These are phyloP conservation scores for Chalaropsis ovoidea DNA, from an alignment of 2,329 filamentous ascomycete genomes.

Conservation along the genomic window DNA sequence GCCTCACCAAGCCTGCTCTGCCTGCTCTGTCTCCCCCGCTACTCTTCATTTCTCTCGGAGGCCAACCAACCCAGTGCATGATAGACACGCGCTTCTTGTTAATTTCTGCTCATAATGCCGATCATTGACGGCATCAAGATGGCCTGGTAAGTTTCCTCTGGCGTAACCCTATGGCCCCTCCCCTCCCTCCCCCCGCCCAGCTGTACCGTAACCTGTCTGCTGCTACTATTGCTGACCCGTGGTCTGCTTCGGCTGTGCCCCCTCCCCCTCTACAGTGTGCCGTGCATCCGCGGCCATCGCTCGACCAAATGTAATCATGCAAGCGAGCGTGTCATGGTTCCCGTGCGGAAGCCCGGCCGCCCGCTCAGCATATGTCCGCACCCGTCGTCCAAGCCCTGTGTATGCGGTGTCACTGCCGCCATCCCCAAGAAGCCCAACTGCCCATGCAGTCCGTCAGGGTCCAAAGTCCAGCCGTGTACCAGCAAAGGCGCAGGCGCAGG, in stretches of 20 bases:
- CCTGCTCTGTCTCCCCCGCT: too few relatives aligned
- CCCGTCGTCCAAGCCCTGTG: conserved; percentile 50
- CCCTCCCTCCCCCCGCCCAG: conserved; percentile 19
- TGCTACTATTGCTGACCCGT: conserved; percentile 13
- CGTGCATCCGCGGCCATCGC: conserved; percentile 65
- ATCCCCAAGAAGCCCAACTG: conserved; percentile 51
- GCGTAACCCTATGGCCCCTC: conserved; percentile 18
- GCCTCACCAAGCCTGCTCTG: background rate
- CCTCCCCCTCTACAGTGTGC: conserved; percentile 43
- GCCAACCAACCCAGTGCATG: background rate
- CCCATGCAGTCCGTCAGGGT: conserved; percentile 35
- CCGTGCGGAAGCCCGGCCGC: conserved; percentile 61
- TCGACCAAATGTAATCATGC: conserved; percentile 65
- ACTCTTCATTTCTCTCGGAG: background rate
- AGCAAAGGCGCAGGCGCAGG: background rate
- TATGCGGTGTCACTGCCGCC: conserved; percentile 54
- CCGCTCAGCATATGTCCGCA: conserved; percentile 62
- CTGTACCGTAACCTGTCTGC: background rate
- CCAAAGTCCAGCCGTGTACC: background rate
- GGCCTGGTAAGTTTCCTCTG: conserved; percentile 51
- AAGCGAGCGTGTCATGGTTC: conserved; percentile 56
- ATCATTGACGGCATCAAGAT: conserved; percentile 62
- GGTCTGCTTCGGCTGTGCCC: background rate
- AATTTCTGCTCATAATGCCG: conserved; percentile 43
- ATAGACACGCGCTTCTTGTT: background rate